phyloP scores from a whole-genome alignment of 2,329 filamentous ascomycete genomes.

The Byssochlamys sp. region DNA sequence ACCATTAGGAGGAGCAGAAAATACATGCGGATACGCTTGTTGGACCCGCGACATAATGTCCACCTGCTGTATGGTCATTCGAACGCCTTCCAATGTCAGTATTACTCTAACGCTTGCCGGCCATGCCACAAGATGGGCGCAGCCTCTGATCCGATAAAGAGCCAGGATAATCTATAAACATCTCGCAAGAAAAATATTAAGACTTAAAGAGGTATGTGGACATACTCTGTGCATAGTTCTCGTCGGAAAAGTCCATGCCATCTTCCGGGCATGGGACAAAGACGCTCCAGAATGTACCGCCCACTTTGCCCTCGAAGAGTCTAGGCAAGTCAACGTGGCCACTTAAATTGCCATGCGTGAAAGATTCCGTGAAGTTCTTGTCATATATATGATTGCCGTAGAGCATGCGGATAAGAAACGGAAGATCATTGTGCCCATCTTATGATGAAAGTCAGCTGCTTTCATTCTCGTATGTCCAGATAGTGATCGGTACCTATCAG shows the following conservation, averaged over 20 bases:
- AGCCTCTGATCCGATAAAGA: background rate
- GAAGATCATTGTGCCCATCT: conserved; percentile 88
- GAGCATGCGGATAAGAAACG: conserved; percentile 57
- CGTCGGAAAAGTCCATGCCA: conserved; percentile 62
- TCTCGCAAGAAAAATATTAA: background rate
- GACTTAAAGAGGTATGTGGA: background rate
- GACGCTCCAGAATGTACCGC: conserved; percentile 90
- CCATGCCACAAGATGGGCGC: background rate
- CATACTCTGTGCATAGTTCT: conserved; percentile 59
- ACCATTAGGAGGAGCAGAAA: conserved; percentile 49
- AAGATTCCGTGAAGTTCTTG: conserved; percentile 61
- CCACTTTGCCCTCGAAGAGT: conserved; percentile 54
- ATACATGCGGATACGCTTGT: conserved; percentile 33
- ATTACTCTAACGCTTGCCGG: background rate
- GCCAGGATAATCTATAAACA: background rate
- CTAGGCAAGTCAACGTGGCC: conserved; percentile 73
- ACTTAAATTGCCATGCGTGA: conserved; percentile 58
- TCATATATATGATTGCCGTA: conserved; percentile 73
- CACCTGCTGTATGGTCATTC: conserved; percentile 27
- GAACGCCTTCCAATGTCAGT: conserved; percentile 14
- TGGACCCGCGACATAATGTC: conserved; percentile 28
- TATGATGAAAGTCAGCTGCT: conserved; percentile 1
- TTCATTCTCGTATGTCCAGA: background rate
- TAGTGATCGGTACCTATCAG: conserved; percentile 33
- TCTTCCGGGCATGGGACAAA: conserved; percentile 67